Evolutionary conservation across 345 rosid species (phyloP), one percentile per base, ranked within the genome.

Genomic region (Boechera retrofracta): DNA sequence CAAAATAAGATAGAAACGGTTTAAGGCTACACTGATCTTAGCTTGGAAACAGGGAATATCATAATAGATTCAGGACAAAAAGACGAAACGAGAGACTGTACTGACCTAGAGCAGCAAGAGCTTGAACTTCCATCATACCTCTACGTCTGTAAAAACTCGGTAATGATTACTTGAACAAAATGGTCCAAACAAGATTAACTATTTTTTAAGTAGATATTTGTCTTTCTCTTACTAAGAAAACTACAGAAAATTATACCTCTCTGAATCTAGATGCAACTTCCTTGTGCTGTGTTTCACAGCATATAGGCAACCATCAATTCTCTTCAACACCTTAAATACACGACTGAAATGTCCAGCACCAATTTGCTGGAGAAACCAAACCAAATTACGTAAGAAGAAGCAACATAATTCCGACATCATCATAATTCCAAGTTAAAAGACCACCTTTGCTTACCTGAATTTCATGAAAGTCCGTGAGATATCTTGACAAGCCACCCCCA

Each of bases 41-140:
- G 55, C 33, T 36, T 31, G 16, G 16, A 67, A 49, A 16, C 29
- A 31, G 72, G 26, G 29, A 29, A 21, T n/a, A 32, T 15, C 29
- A 8, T 42, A 36, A 71, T 7, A 53, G 55, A 5, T 13, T 61
- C 52, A 32, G 36, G 72, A 64, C 2, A 55, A 63, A 41, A 64
- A 31, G 67, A 60, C 21, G 0, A 54, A 65, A 44, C 21, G 44
- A 41, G 10, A 69, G 42, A 63, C 49, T 52, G 52, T 26, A 63
- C 82, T 83, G 77, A 95, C 98, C 99, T 82, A 89, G 74, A 74
- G 98, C 98, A 39, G 97, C 99, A 85, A 93, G 82, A 78, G 96
- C 91, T 84, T 96, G 99, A 75, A 91, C 99, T 89, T 96, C 99
- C 97, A 96, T 89, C 79, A 93, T 86, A 83, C 98, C 98, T 85